These are phyloP conservation scores for Nicotiana paniculata DNA, from an alignment of 257 asterid genomes.

Conservation along the genomic window DNA sequence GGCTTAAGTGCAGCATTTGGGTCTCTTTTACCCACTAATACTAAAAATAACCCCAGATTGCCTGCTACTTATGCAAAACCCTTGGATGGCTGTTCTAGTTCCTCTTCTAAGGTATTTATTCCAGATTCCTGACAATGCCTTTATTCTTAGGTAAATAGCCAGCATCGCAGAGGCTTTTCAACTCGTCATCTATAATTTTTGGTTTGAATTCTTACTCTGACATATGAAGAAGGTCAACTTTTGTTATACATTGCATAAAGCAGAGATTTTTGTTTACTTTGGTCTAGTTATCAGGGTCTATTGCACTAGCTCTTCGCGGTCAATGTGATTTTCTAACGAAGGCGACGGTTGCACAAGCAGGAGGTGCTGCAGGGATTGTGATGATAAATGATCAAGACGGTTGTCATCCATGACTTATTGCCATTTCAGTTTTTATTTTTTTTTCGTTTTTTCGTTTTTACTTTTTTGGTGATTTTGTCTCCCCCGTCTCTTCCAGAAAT, in stretches of 20 bases:
- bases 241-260: neutral
- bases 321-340: slow-evolving; percentile 76
- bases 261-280: slow-evolving; percentile 21
- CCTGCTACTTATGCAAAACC: slow-evolving; percentile 54
- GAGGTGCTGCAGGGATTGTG: slow-evolving; percentile 78
- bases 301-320: slow-evolving; percentile 78
- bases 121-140: neutral
- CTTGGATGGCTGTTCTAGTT: slow-evolving; percentile 52
- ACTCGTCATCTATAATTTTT: neutral
- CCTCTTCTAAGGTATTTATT: slow-evolving; percentile 49
- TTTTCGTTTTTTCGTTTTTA: slow-evolving; percentile 1
- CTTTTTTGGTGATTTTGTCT: neutral
- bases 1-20: slow-evolving; percentile 11
- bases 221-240: neutral
- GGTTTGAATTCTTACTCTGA: neutral
- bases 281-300: slow-evolving; percentile 60
- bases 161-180: neutral
- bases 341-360: slow-evolving; percentile 78
- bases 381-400: slow-evolving; percentile 84
- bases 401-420: slow-evolving; percentile 10
- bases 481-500: slow-evolving; percentile 8
- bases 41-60: slow-evolving; percentile 37
- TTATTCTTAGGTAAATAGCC: neutral
- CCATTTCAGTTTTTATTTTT: slow-evolving; percentile 3
- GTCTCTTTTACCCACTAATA: slow-evolving; percentile 39